Percentiles rank a stretch among this genome's conserved stretches.
These are phyloP conservation scores for Erysimum cheiranthoides DNA, from an alignment of 345 rosid species.

Conservation along the genomic window DNA sequence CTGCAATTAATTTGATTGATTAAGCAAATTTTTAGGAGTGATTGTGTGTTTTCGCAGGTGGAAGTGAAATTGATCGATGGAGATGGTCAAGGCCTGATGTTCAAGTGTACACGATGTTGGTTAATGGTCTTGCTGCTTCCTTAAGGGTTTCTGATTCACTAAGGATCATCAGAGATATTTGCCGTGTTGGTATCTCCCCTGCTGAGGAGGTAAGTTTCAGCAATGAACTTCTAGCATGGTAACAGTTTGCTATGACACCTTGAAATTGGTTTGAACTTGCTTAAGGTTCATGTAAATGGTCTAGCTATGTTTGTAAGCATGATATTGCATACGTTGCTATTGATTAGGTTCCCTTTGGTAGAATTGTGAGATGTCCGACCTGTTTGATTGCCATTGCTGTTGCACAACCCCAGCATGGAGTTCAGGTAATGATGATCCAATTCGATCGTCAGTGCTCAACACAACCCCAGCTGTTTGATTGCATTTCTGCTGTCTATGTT, in stretches of 20 bases:
- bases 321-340: constrained; percentile 9
- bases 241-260: background rate
- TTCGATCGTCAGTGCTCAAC: background rate
- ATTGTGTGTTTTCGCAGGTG: constrained; percentile 47
- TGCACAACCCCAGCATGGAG: constrained; percentile 89
- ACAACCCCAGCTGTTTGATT: background rate
- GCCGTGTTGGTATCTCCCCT: constrained; percentile 85
- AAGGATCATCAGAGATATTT: constrained; percentile 68
- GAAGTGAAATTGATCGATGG: constrained; percentile 72
- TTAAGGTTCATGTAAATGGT: background rate
- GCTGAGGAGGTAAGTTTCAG: constrained; percentile 65
- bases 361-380: constrained; percentile 88
- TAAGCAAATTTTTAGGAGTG: constrained; percentile 1
- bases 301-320: background rate
- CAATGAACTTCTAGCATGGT: background rate
- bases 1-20: background rate
- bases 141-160: constrained; percentile 89
- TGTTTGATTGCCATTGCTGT: constrained; percentile 83
- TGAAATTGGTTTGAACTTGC: background rate
- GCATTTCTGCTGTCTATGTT: constrained; percentile 17
- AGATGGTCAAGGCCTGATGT: constrained; percentile 95
- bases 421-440: constrained; percentile 61
- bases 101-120: constrained; percentile 59
- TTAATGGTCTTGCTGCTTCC: constrained; percentile 74
- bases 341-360: constrained; percentile 89